Base-by-base conservation (phyloP, 2,329 filamentous ascomycete species). In the Cyphellophora attinorum region DNA sequence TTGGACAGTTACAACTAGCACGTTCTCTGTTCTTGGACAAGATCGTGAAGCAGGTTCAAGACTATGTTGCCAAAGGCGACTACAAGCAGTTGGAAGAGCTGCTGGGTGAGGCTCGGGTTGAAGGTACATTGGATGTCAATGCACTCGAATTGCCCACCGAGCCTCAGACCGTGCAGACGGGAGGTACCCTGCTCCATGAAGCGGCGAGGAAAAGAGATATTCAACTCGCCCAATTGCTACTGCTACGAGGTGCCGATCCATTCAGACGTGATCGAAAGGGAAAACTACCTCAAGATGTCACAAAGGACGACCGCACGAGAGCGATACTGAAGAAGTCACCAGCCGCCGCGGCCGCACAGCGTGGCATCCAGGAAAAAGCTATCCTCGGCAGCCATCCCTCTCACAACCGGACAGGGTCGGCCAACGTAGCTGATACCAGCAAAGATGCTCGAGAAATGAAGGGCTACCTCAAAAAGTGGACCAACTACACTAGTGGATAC, bases 401-500 rank as follows among this genome's bases (percentile, higher is more conserved):
- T 2, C 42, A 45, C 12, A 18, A 34, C 15, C 35, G 40, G 10
- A 12, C 31, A n/a, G 62, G 68, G 6, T 56, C 67, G 11, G 65
- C 74, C 16, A 60, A 64, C 2, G 67, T 77, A 11, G 58, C 58
- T 31, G 64, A 68, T 11, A 59, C 74, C 39, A 82, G 81, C 16
- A 86, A 89, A 47, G 91, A 98, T 53, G 82, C 84, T 12, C 74
- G 88, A 31, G 89, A 96, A 60, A 96, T 98, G 84, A 95, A 93
- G 64, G 91, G 91, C 5, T 98, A 96, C 57, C 68, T 98, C 37
- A 96, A 95, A 64, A 98, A 98, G 59, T 98, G 91, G 91, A 98
- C 91, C 31, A 98, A 98, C 57, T 98, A 98, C 57, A 88, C 89
- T 14, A 88, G 84, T 54, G 91, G 91, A 6, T 98, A 95, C 64